phyloP scores from a whole-genome alignment of 1,284 basidiomycete species.

The Cutaneotrichosporon daszewskae region DNA sequence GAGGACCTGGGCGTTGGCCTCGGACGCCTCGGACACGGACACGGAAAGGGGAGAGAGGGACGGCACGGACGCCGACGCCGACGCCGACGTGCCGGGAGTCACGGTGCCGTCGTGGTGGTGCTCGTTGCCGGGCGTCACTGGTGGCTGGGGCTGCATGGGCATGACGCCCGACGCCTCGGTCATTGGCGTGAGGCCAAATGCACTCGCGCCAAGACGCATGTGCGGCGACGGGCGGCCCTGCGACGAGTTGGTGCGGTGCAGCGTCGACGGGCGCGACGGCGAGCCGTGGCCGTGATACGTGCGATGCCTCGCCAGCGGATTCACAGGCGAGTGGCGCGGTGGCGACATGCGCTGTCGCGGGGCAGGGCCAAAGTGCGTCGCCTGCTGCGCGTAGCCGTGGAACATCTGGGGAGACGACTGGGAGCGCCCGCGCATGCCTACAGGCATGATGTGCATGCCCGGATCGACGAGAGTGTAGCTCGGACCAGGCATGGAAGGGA shows the following conservation, averaged over 20 bases:
- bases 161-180: constrained; percentile 2
- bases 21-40: constrained; percentile 7
- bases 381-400: constrained; percentile 8
- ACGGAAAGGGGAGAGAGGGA: constrained; percentile 15
- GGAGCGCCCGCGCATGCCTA: constrained; percentile 13
- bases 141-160: background rate
- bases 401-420: constrained; percentile 19
- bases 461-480: constrained; percentile 12
- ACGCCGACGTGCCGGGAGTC: no score
- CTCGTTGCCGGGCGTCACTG: background rate
- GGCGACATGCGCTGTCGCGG: constrained; percentile 17
- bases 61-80: constrained; percentile 3
- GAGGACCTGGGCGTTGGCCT: background rate
- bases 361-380: constrained; percentile 14
- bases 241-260: constrained; percentile 13
- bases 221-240: constrained; percentile 17
- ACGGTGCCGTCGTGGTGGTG: constrained; percentile 1
- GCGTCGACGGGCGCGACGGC: constrained; percentile 12
- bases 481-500: constrained; percentile 12
- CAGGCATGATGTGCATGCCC: constrained; percentile 4
- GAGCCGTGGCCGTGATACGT: constrained; percentile 11
- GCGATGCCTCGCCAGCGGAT: constrained; percentile 9
- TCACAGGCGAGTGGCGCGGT: constrained; percentile 12
- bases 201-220: constrained; percentile 12
- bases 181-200: constrained; percentile 15